Conservation (phyloP, 371 early-diverging fungal species). For the Parasitella parasitica region DNA sequence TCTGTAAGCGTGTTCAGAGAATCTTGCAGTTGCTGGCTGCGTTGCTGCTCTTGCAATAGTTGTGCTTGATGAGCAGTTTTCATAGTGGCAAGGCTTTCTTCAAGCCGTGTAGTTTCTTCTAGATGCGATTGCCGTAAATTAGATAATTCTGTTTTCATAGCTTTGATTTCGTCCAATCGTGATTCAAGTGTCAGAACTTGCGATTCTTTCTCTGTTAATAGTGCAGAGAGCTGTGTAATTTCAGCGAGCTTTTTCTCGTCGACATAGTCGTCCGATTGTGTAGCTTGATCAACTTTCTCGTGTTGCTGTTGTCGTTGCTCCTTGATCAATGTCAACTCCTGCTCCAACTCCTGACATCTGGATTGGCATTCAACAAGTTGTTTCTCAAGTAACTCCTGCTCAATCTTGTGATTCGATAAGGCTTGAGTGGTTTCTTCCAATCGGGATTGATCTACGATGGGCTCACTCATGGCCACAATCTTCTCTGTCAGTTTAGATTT, state of each 20-base stretch:
- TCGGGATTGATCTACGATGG: not conserved
- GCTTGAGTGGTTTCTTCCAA: not conserved
- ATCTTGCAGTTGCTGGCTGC: not conserved
- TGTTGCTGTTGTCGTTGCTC: not conserved
- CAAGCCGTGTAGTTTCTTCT: slow-evolving; percentile 17
- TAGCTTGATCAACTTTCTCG: not conserved
- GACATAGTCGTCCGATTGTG: slow-evolving; percentile 3
- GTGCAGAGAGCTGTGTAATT: slow-evolving; percentile 6
- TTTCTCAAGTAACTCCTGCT: slow-evolving; percentile 5
- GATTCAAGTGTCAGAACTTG: slow-evolving; percentile 20
- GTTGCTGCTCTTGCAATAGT: not conserved
- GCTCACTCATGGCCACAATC: not conserved
- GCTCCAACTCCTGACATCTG: slow-evolving; percentile 21
- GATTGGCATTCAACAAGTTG: slow-evolving; percentile 17
- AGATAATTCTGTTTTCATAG: slow-evolving; percentile 19
- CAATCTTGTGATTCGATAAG: not conserved
- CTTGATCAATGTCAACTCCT: slow-evolving; percentile 4
- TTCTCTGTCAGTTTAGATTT: slow-evolving; percentile 12
- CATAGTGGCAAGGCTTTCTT: slow-evolving; percentile 3
- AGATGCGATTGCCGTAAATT: slow-evolving; percentile 22
- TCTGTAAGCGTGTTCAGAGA: slow-evolving; percentile 15
- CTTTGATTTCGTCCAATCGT: slow-evolving; percentile 26
- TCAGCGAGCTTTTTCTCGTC: not conserved
- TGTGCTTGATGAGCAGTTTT: slow-evolving; percentile 3
- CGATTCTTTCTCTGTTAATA: slow-evolving; percentile 12